Base-by-base conservation (phyloP, 257 asterid species). In the Haberlea rhodopensis region DNA sequence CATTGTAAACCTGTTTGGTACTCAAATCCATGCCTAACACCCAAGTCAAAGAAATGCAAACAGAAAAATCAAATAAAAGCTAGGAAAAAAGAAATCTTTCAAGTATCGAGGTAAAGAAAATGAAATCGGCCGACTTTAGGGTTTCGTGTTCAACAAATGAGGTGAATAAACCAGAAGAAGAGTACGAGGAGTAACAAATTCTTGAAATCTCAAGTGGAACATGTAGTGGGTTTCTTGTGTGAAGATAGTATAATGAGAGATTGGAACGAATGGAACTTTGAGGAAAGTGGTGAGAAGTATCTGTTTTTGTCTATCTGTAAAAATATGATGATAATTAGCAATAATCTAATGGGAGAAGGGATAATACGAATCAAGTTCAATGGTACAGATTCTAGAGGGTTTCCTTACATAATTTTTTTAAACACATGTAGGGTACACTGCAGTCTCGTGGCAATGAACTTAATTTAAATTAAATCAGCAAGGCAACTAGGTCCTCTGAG, bases 241-340 rank as follows among this genome's bases (percentile, higher is more conserved):
- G 57, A 58, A 6, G 21, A 29, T 55, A 26, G 22, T 13, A 11
- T 62, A 45, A 3, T 59, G 45, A 54, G 62, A 59, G 53, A 66
- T 23, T 29, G 65, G 59, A 29, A 51, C 28, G 65, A 73, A 61
- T 52, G 68, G 65, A 72, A 65, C 64, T 71, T 26, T 46, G 53
- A 60, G 68, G 82, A 68, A 73, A 72, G 68, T 65, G 72, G 64
- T 69, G 75, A 71, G 76, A 63, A 71, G n/a, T n/a, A n/a, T n/a
- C n/a, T n/a, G n/a, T n/a, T n/a, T n/a, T n/a, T n/a, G n/a, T n/a
- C n/a, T n/a, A n/a, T n/a, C n/a, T n/a, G n/a, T n/a, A n/a, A n/a
- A n/a, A n/a, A n/a, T n/a, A n/a, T n/a, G n/a, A n/a, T n/a, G n/a
- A n/a, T n/a, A n/a, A n/a, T n/a, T n/a, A n/a, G n/a, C n/a, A n/a